Evolutionary conservation across 768 basidiomycete species (phyloP), one percentile per base, ranked within the genome.

Genomic region (Zangia roseola): DNA sequence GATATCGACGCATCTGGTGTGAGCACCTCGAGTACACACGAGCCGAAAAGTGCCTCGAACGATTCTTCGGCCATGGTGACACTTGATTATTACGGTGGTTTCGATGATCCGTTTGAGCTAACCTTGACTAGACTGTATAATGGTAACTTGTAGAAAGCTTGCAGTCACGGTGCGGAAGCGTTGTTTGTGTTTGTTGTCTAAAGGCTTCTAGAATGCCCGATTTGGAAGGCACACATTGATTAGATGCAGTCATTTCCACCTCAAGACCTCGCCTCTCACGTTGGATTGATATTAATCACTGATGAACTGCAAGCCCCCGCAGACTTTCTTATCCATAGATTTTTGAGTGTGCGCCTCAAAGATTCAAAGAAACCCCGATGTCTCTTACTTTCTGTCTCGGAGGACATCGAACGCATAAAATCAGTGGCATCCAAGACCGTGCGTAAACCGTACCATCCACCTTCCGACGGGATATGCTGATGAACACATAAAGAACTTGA

Each of bases 251-350:
- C 62, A 69, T 76, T 83, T 56, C 74, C 80, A 25, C 80, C 82
- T 2, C 73, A 75, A 20, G 70, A 79, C 17, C 71, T 86, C 13
- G 65, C 71, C 8, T 71, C 78, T 13, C 71, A 79, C 28, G 72
- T 73, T 24, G 74, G 82, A 9, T 57, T 83, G 14, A 57, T 87
- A 10, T 69, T 91, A 0, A 72, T 91, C 6, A 86, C 87, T 6
- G 89, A 91, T 57, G 77, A 87, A 42, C 71, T 91, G 0, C 69
- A 75, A 0, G 79, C 89, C 0, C 83, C 89, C 2, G 85, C 82
- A 10, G 86, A 89, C 50, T 91, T 91, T 56, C 56, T 90, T 10
- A 71, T 91, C 1, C 82, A 88, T 52, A 73, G 73, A 10, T 67
- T 72, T 37, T 54, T 91, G 5, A 62, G 71, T 19, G 56, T 72